Evolutionary conservation across 208 protist genomes (phyloP).

Genomic region (Leishmania gerbilli): DNA sequence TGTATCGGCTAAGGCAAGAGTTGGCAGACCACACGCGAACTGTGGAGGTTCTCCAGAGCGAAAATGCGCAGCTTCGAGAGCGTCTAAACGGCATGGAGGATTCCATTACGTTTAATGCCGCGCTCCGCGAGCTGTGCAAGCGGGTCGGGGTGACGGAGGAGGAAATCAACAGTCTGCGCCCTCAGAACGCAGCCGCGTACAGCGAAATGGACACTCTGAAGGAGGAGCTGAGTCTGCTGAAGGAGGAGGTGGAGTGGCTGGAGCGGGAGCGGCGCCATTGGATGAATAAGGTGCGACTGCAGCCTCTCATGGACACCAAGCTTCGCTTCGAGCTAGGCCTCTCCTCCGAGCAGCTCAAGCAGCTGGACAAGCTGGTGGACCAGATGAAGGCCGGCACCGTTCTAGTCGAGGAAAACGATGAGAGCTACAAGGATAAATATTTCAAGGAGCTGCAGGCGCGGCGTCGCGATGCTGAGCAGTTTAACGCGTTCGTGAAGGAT

Average conservation of each 20-base stretch:
- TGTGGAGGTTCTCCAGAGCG: conserved; percentile 71
- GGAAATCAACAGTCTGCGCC: conserved; percentile 84
- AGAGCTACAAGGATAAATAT: conserved; percentile 82
- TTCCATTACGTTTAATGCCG: conserved; percentile 78
- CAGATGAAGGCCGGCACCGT: conserved; percentile 77
- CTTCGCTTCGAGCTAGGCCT: conserved; percentile 85
- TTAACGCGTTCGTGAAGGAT: conserved; percentile 77
- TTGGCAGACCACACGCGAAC: conserved; percentile 56
- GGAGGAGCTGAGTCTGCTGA: conserved; percentile 73
- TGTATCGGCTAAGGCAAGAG: conserved; percentile 64
- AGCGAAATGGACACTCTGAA: conserved; percentile 84
- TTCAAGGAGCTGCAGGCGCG: conserved; percentile 66
- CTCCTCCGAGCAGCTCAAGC: conserved; percentile 77
- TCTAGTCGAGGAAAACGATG: conserved; percentile 65
- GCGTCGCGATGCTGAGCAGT: conserved; percentile 67
- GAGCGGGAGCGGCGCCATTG: conserved; percentile 87
- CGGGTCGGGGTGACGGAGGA: conserved; percentile 81
- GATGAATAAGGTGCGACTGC: conserved; percentile 92
- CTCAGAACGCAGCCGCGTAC: conserved; percentile 55
- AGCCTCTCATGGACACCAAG: conserved; percentile 88
- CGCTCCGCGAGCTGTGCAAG: conserved; percentile 81
- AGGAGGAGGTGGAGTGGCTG: conserved; percentile 89
- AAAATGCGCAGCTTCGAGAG: conserved; percentile 84
- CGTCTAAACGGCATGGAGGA: conserved; percentile 84
- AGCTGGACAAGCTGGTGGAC: conserved; percentile 82